A percentile compares a stretch with the other conserved stretches of the same genome.
phyloP scores from a whole-genome alignment of 2,329 filamentous ascomycete genomes.

The Rhinocladiella mackenziei region DNA sequence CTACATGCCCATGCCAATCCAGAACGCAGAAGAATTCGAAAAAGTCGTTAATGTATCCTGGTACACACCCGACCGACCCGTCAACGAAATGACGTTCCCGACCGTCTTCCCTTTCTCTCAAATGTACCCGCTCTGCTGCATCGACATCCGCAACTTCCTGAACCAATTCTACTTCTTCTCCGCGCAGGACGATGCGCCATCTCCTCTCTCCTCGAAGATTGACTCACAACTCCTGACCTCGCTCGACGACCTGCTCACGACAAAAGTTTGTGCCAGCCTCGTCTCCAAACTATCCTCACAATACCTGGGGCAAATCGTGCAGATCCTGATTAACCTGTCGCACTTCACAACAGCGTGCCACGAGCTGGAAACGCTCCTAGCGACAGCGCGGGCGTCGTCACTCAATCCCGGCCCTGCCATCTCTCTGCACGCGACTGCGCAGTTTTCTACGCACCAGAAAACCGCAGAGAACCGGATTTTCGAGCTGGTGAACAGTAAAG shows the following conservation, averaged over 20 bases:
- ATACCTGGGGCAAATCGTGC: constrained; percentile 95
- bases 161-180: constrained; percentile 99
- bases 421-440: constrained; percentile 62
- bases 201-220: constrained; percentile 62
- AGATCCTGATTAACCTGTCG: constrained; percentile 95
- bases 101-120: constrained; percentile 96
- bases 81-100: constrained; percentile 78
- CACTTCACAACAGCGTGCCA: constrained; percentile 92
- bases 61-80: constrained; percentile 79
- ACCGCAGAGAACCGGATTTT: constrained; percentile 96
- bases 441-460: constrained; percentile 88
- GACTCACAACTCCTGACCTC: constrained; percentile 85
- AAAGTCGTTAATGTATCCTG: constrained; percentile 95
- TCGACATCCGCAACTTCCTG: constrained; percentile 94
- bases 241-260: constrained; percentile 87
- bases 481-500: constrained; percentile 97
- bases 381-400: constrained; percentile 71
- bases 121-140: constrained; percentile 98
- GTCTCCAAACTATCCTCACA: constrained; percentile 86
- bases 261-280: constrained; percentile 85
- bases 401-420: constrained; percentile 61
- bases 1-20: constrained; percentile 99
- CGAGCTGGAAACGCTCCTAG: constrained; percentile 81
- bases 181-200: constrained; percentile 91
- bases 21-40: constrained; percentile 83